A percentile compares a stretch with the other conserved stretches of the same genome.
phyloP scores from a whole-genome alignment of 108 stramenopile species.

The Nitzschia palea region DNA sequence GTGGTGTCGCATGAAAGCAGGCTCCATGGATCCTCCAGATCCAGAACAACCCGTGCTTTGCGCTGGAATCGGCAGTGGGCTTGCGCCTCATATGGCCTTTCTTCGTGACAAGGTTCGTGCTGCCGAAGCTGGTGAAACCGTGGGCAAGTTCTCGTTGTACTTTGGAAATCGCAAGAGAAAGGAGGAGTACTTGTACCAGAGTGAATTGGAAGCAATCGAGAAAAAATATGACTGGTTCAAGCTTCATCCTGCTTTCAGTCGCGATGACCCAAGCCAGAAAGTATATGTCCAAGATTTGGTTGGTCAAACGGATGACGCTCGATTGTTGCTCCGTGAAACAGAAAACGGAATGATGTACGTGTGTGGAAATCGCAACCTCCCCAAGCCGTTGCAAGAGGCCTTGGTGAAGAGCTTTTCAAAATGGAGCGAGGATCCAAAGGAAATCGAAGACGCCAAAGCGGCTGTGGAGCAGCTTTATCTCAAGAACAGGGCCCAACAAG shows the following conservation, averaged over 20 bases:
- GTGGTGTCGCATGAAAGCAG: constrained; percentile 59
- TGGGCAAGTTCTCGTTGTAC: constrained; percentile 75
- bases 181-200: constrained; percentile 82
- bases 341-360: constrained; percentile 61
- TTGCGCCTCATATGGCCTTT: constrained; percentile 90
- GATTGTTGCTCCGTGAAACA: constrained; percentile 32
- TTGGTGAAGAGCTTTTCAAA: constrained; percentile 45
- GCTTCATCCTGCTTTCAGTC: constrained; percentile 83
- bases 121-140: constrained; percentile 41
- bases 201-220: constrained; percentile 63
- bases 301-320: constrained; percentile 51
- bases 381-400: constrained; percentile 52
- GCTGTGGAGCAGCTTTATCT: constrained; percentile 61
- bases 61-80: constrained; percentile 88
- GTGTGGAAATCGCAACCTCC: constrained; percentile 71
- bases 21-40: constrained; percentile 59
- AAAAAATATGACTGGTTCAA: constrained; percentile 62
- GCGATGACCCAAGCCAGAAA: constrained; percentile 71
- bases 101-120: constrained; percentile 75
- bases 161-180: constrained; percentile 83
- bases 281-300: constrained; percentile 91
- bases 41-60: constrained; percentile 68
- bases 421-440: constrained; percentile 23
- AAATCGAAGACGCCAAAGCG: constrained; percentile 27
- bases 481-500: constrained; percentile 58